phyloP scores from a whole-genome alignment of 2,329 filamentous ascomycete species.

The Aspergillus hortae region DNA sequence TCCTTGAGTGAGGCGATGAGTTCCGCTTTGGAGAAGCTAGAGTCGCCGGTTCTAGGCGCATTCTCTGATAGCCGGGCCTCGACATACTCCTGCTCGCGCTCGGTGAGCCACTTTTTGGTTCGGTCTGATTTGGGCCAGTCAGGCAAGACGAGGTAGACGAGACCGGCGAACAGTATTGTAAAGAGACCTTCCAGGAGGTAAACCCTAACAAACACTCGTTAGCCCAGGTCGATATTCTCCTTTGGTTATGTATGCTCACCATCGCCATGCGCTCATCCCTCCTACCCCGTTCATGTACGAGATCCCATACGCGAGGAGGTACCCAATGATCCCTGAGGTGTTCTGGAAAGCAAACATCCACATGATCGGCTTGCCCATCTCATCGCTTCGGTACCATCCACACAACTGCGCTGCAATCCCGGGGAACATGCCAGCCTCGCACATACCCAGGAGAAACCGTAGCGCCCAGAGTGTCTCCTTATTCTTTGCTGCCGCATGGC shows the following conservation, averaged over 20 bases:
- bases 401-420: conserved; percentile 12
- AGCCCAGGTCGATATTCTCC: too few relatives aligned
- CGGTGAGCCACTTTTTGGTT: conserved; percentile 9
- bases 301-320: conserved; percentile 7
- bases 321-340: conserved; percentile 10
- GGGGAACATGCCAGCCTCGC: conserved; percentile 12
- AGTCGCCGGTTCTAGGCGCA: conserved; percentile 6
- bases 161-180: conserved; percentile 10
- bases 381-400: conserved; percentile 14
- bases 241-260: neutral
- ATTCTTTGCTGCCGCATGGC: conserved; percentile 11
- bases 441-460: conserved; percentile 11
- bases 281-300: conserved; percentile 12
- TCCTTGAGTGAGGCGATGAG: conserved; percentile 10
- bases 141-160: conserved; percentile 9
- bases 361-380: conserved; percentile 13
- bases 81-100: conserved; percentile 12
- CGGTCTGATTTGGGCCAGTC: conserved; percentile 11
- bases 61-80: conserved; percentile 11
- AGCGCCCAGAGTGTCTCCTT: conserved; percentile 8
- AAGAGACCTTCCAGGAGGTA: conserved; percentile 13
- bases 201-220: conserved; percentile 1
- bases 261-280: conserved; percentile 12
- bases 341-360: conserved; percentile 16
- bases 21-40: conserved; percentile 8